Evolutionary conservation across 2,329 filamentous ascomycete species (phyloP), one percentile per base, ranked within the genome.

Genomic region (Cryphonectria japonica): DNA sequence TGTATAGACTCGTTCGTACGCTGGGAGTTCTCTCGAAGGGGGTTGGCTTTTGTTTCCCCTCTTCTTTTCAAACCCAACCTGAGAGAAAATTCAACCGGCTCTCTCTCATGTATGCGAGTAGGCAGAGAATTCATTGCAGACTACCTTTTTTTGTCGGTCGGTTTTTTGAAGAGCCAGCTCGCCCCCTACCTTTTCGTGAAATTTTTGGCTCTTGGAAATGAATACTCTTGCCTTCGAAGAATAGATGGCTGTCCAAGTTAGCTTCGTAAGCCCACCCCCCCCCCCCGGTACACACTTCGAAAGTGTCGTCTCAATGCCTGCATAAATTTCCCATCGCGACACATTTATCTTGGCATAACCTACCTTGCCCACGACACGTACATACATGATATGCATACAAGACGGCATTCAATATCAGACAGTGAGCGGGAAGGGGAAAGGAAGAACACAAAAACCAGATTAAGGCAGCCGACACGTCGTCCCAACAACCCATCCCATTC

Each of bases 71-170:
- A 46, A 7, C 9, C 0, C 29, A 14, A 37, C 32, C 57, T 60
- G 32, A 22, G 29, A 14, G 32, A 32, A 32, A 19, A 3, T 34
- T 13, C 29, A 32, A 16, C 6, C 29, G 7, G 57, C 16, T 60
- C 57, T 37, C 16, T 60, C 57, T 37, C 19, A 60, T 60, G 32
- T 60, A 60, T 37, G 57, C 57, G 57, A 60, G 57, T 60, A 61
- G 32, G 59, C 59, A 61, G 34, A 61, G 32, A 61, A 61, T 22
- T n/a, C 13, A 39, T 39, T 61, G 32, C 59, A 19, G 59, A 13
- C 59, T 39, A 59, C 26, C n/a, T 57, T 57, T 29, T 54, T 34
- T 54, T 34, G 29, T 39, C 59, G 22, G 7, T 60, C 16, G 32
- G 37, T 37, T 39, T 11, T 39, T 16, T 37, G 4, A 14, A 34